Conservation (phyloP, 2,329 filamentous ascomycete species). For the Cryphonectria naterciae region DNA sequence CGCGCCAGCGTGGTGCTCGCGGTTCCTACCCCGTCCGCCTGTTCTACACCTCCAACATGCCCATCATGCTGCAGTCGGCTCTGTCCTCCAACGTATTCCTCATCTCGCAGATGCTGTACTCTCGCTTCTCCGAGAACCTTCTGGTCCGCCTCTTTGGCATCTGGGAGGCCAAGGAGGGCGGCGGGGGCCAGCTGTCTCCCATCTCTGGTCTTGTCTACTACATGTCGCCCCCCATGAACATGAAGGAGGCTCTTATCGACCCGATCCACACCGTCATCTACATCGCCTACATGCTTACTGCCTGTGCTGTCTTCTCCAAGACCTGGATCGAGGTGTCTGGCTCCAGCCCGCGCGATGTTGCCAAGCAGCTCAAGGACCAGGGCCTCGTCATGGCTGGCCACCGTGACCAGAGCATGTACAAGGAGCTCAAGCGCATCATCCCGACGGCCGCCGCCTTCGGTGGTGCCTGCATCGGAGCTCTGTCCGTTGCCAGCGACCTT, state of each 20-base stretch:
- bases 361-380: conserved; percentile 99
- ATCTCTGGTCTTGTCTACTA: conserved; percentile 96
- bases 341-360: conserved; percentile 95
- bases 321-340: conserved; percentile 99
- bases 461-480: conserved; percentile 96
- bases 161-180: conserved; percentile 97
- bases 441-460: conserved; percentile 97
- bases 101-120: conserved; percentile 99
- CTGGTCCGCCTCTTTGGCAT: conserved; percentile 96
- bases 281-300: conserved; percentile 96
- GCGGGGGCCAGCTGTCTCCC: conserved; percentile 92
- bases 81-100: conserved; percentile 99
- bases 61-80: conserved; percentile 99
- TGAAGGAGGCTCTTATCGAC: conserved; percentile 95
- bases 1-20: conserved; percentile 96
- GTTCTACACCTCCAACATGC: conserved; percentile 99
- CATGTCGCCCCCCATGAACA: conserved; percentile 98
- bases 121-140: conserved; percentile 97
- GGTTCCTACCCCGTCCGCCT: conserved; percentile 98
- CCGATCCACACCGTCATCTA: conserved; percentile 96
- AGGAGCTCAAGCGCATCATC: conserved; percentile 99
- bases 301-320: conserved; percentile 96
- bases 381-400: conserved; percentile 99
- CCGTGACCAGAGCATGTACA: conserved; percentile 99
- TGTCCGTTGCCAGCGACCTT: conserved; percentile 94